Evolutionary conservation across 352 stramenopile genomes (phyloP).

Genomic region (Globisporangium mamillatum): DNA sequence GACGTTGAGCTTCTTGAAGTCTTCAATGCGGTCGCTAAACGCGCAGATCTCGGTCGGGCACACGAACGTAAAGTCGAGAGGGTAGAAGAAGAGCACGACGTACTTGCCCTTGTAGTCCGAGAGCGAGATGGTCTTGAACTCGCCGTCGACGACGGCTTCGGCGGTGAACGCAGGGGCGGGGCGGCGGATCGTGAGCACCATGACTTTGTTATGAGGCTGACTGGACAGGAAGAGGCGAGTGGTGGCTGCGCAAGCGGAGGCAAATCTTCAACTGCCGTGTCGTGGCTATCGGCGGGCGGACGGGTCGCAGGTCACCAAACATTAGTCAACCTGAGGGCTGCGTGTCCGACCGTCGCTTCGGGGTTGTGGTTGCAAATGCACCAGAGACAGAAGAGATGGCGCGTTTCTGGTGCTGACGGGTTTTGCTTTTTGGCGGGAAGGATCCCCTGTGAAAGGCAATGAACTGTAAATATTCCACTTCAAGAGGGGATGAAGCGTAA

Average conservation of each 20-base stretch:
- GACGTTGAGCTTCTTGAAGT: slow-evolving; percentile 79
- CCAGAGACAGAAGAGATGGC: background rate
- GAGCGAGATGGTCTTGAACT: slow-evolving; percentile 84
- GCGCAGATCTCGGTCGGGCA: slow-evolving; percentile 90
- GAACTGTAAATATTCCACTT: background rate
- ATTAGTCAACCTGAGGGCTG: background rate
- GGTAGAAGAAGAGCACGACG: slow-evolving; percentile 92
- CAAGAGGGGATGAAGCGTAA: background rate
- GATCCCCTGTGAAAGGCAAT: slow-evolving; percentile 3
- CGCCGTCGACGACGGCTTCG: slow-evolving; percentile 71
- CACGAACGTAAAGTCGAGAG: slow-evolving; percentile 91
- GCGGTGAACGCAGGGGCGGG: slow-evolving; percentile 74
- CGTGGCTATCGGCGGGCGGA: background rate
- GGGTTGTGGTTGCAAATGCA: background rate
- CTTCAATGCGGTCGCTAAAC: slow-evolving; percentile 77
- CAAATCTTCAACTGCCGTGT: slow-evolving; percentile 13
- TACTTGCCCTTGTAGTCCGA: slow-evolving; percentile 89
- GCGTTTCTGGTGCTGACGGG: background rate
- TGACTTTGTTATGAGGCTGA: slow-evolving; percentile 12
- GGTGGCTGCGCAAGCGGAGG: background rate
- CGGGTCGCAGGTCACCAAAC: background rate
- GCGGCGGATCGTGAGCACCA: slow-evolving; percentile 67
- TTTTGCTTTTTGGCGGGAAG: slow-evolving; percentile 5
- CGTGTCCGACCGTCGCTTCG: slow-evolving; percentile 1
- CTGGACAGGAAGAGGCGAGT: background rate